These are phyloP conservation scores for Lyophyllum decastes DNA, from an alignment of 768 basidiomycete species.

Conservation along the genomic window DNA sequence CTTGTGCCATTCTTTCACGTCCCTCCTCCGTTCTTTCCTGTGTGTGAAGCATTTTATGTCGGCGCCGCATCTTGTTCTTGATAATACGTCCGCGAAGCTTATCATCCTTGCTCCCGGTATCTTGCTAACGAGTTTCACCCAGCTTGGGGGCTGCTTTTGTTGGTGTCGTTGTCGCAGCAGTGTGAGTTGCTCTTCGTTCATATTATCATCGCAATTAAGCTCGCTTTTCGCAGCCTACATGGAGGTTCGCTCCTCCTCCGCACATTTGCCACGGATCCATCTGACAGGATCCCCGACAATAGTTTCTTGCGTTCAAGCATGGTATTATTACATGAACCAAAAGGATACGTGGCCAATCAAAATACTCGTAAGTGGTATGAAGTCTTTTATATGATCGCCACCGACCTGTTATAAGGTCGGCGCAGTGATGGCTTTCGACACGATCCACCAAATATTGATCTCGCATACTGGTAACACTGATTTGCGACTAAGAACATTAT, in stretches of 20 bases:
- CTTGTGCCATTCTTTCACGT: conserved; percentile 6
- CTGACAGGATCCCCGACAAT: background rate
- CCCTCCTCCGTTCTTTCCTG: conserved; percentile 1
- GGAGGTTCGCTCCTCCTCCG: conserved; percentile 38
- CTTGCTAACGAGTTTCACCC: background rate
- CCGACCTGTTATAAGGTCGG: conserved; percentile 39
- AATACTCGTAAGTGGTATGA: conserved; percentile 36
- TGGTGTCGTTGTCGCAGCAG: conserved; percentile 48
- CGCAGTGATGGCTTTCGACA: conserved; percentile 50
- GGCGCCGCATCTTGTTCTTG: conserved; percentile 12
- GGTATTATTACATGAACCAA: conserved; percentile 55
- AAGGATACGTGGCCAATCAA: conserved; percentile 51
- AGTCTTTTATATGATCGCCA: background rate
- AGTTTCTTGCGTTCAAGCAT: conserved; percentile 60
- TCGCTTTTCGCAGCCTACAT: conserved; percentile 37
- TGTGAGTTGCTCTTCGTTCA: conserved; percentile 34
- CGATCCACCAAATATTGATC: conserved; percentile 53
- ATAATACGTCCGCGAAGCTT: conserved; percentile 20
- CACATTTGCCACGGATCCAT: background rate
- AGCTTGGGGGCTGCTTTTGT: conserved; percentile 54
- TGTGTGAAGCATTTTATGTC: conserved; percentile 10
- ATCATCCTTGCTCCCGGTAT: background rate
- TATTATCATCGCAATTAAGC: background rate
- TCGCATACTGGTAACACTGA: conserved; percentile 44
- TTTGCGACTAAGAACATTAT: background rate